Evolutionary conservation across 2,329 filamentous ascomycete species (phyloP).

Genomic region (Bipolaris zeicola): DNA sequence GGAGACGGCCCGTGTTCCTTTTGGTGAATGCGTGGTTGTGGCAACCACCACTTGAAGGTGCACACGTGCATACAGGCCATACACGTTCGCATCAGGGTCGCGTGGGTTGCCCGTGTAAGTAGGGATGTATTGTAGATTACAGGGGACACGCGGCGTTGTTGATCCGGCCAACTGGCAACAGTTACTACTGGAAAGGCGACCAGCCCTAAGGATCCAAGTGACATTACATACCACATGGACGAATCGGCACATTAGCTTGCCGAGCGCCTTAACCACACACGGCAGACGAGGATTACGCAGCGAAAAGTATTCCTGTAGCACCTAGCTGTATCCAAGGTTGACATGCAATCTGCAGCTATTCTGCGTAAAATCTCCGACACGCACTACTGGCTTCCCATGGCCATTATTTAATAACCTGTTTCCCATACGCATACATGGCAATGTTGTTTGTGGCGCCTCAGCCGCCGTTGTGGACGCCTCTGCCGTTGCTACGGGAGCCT

Average conservation of each 20-base stretch:
- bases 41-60: too few relatives aligned
- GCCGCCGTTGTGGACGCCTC: not conserved
- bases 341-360: not conserved
- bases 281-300: not conserved
- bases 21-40: not conserved
- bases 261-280: not conserved
- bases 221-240: too few relatives aligned
- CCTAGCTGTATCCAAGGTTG: too few relatives aligned
- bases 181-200: too few relatives aligned
- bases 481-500: slow-evolving; percentile 2
- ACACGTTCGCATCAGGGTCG: not conserved
- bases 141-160: too few relatives aligned
- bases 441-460: too few relatives aligned
- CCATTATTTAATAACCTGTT: not conserved
- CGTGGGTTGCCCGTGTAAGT: not conserved
- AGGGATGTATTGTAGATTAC: too few relatives aligned
- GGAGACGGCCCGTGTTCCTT: not conserved
- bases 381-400: not conserved
- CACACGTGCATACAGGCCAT: too few relatives aligned
- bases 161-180: too few relatives aligned
- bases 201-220: too few relatives aligned
- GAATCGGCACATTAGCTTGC: too few relatives aligned
- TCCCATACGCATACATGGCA: not conserved
- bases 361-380: not conserved
- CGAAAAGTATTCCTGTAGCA: too few relatives aligned